phyloP scores from a whole-genome alignment of 495 filamentous ascomycete genomes.

The Amniculicola lignicola region DNA sequence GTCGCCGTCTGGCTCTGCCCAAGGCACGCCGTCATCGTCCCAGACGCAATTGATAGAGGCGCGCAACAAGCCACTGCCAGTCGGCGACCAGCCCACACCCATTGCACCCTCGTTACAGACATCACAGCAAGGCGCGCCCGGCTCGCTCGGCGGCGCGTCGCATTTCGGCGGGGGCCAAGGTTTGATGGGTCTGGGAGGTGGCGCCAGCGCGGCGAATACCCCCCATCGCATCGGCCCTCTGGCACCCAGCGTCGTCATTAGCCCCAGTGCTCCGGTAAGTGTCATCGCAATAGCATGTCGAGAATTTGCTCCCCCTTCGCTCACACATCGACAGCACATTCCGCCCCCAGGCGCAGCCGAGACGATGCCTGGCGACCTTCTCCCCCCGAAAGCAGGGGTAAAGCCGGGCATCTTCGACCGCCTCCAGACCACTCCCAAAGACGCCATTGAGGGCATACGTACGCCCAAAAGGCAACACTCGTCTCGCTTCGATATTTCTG shows the following conservation, averaged over 20 bases:
- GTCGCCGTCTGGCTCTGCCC: slow-evolving; percentile 60
- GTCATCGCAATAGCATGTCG: background rate
- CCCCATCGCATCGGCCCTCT: slow-evolving; percentile 54
- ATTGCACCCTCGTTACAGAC: slow-evolving; percentile 42
- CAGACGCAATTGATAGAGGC: slow-evolving; percentile 80
- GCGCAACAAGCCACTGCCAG: slow-evolving; percentile 75
- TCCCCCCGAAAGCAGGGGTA: slow-evolving; percentile 79
- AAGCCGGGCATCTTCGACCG: slow-evolving; percentile 90
- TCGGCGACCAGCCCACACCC: slow-evolving; percentile 60
- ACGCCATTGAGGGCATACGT: slow-evolving; percentile 89
- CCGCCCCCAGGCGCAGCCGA: slow-evolving; percentile 91
- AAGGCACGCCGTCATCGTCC: slow-evolving; percentile 64
- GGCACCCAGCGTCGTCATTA: slow-evolving; percentile 90
- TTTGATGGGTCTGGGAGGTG: slow-evolving; percentile 43
- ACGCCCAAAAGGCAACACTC: slow-evolving; percentile 96
- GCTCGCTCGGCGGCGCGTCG: slow-evolving; percentile 39
- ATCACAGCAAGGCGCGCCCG: slow-evolving; percentile 44
- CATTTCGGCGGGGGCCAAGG: slow-evolving; percentile 40
- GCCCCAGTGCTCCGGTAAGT: slow-evolving; percentile 90
- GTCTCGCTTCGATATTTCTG: slow-evolving; percentile 95
- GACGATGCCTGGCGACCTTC: slow-evolving; percentile 97
- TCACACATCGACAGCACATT: slow-evolving; percentile 64
- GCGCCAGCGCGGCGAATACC: slow-evolving; percentile 51
- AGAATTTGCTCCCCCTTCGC: slow-evolving; percentile 13
- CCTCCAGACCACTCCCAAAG: slow-evolving; percentile 88